A percentile compares a stretch with the other conserved stretches of the same genome.
phyloP scores from a whole-genome alignment of 148 eudicot species.

The Suaeda aralocaspica region DNA sequence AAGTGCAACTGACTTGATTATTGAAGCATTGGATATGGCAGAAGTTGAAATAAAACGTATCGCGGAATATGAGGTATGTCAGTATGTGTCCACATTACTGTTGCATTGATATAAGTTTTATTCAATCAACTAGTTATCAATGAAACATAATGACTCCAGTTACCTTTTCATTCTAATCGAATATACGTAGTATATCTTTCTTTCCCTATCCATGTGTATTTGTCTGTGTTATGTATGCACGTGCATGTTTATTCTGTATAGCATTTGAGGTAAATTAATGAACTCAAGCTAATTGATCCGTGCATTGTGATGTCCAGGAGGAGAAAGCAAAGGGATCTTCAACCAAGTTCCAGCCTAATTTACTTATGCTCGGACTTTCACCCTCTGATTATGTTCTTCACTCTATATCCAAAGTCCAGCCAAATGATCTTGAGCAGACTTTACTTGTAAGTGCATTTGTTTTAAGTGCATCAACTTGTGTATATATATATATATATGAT shows the following conservation, averaged over 20 bases:
- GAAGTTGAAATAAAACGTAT: constrained; percentile 74
- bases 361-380: constrained; percentile 80
- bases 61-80: constrained; percentile 79
- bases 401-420: constrained; percentile 71
- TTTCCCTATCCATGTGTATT: background rate
- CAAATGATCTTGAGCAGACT: constrained; percentile 95
- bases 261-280: background rate
- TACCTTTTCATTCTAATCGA: background rate
- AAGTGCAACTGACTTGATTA: constrained; percentile 71
- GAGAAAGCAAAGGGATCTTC: constrained; percentile 58
- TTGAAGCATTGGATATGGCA: constrained; percentile 92
- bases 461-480: constrained; percentile 1
- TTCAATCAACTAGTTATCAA: background rate
- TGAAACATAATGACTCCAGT: background rate
- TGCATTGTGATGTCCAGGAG: constrained; percentile 44
- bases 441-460: constrained; percentile 53
- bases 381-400: constrained; percentile 82
- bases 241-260: background rate
- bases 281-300: background rate
- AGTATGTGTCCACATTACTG: constrained; percentile 34
- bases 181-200: background rate
- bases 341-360: constrained; percentile 59
- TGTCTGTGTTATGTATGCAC: background rate
- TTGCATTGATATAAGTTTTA: background rate
- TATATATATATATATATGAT: background rate